These are phyloP conservation scores for Myxozyma mucilagina DNA, from an alignment of 805 yeast genomes.

Conservation along the genomic window DNA sequence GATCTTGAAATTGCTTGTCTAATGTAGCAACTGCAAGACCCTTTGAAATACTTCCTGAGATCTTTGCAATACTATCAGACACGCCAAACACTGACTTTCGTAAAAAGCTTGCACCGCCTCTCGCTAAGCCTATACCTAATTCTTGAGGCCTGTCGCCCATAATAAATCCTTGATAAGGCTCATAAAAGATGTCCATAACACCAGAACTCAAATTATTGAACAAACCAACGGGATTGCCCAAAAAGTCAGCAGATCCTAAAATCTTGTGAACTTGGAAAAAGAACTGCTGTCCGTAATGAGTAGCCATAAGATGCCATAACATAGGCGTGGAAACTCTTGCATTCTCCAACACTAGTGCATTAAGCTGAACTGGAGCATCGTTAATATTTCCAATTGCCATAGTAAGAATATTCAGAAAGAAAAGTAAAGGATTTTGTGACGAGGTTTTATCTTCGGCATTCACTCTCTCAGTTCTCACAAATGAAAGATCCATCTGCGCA, in stretches of 20 bases:
- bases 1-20: slow-evolving; percentile 80
- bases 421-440: slow-evolving; percentile 64
- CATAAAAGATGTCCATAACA: slow-evolving; percentile 92
- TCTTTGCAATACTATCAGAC: slow-evolving; percentile 87
- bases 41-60: slow-evolving; percentile 92
- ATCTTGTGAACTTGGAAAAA: slow-evolving; percentile 89
- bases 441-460: slow-evolving; percentile 63
- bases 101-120: slow-evolving; percentile 91
- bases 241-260: slow-evolving; percentile 91
- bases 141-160: slow-evolving; percentile 96
- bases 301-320: slow-evolving; percentile 64
- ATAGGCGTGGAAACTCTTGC: slow-evolving; percentile 81
- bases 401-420: slow-evolving; percentile 77
- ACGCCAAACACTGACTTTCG: slow-evolving; percentile 94
- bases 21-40: slow-evolving; percentile 89
- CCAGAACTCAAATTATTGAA: slow-evolving; percentile 94
- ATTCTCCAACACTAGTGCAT: slow-evolving; percentile 85
- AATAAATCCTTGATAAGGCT: slow-evolving; percentile 93
- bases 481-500: slow-evolving; percentile 80
- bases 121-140: slow-evolving; percentile 90
- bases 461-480: slow-evolving; percentile 81
- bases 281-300: slow-evolving; percentile 91
- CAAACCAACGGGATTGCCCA: slow-evolving; percentile 96
- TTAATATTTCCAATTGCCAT: slow-evolving; percentile 97
- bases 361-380: slow-evolving; percentile 90